These are phyloP conservation scores for Populus hybrid DNA, from an alignment of 441 rosid species.

Conservation along the genomic window DNA sequence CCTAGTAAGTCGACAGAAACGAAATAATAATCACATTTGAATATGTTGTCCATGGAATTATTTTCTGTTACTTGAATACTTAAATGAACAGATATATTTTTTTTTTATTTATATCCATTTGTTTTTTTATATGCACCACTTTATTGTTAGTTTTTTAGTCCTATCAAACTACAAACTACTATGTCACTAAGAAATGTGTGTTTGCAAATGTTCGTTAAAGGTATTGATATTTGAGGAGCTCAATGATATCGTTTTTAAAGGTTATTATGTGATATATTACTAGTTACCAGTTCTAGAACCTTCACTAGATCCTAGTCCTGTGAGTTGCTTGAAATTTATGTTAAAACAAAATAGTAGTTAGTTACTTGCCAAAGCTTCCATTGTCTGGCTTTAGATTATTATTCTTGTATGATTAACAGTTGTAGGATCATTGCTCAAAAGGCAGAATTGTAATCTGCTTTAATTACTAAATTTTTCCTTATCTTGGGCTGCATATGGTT, in stretches of 20 bases:
- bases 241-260: too few relatives aligned
- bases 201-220: too few relatives aligned
- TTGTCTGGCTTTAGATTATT: not conserved
- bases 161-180: too few relatives aligned
- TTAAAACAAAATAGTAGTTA: not conserved
- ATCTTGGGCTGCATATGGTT: conserved; percentile 11
- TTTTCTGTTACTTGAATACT: not conserved
- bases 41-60: not conserved
- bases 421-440: not conserved
- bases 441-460: not conserved
- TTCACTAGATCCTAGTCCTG: not conserved
- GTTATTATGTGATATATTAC: too few relatives aligned
- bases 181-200: too few relatives aligned
- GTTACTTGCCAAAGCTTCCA: not conserved
- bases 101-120: not conserved
- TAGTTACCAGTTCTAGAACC: too few relatives aligned
- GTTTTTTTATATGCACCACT: not conserved
- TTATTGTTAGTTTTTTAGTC: not conserved
- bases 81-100: not conserved
- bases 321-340: not conserved
- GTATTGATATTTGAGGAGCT: too few relatives aligned
- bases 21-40: not conserved
- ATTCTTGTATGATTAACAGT: not conserved
- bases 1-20: not conserved
- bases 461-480: not conserved